These are phyloP conservation scores for Tilletiopsis washingtonensis DNA, from an alignment of 1,284 basidiomycete genomes.

Conservation along the genomic window DNA sequence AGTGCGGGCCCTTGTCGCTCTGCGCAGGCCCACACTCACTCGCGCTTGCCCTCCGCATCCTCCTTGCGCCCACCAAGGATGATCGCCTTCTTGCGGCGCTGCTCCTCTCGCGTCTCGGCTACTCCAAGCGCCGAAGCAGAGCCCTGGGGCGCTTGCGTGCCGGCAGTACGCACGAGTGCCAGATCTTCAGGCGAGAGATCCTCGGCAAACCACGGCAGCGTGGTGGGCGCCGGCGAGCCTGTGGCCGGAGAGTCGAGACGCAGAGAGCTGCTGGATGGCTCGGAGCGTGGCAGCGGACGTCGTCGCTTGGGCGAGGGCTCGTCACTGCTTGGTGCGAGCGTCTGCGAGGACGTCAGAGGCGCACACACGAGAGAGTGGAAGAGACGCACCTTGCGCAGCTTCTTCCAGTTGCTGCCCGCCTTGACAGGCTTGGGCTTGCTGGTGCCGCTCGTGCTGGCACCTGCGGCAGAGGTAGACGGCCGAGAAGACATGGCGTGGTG, in stretches of 20 bases:
- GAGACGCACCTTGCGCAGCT: constrained; percentile 26
- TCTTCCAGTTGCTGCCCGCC: constrained; percentile 41
- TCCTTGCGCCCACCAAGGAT: constrained; percentile 25
- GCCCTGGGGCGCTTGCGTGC: neutral
- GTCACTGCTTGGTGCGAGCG: constrained; percentile 1
- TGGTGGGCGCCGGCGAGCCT: constrained; percentile 8
- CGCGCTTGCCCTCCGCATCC: constrained; percentile 4
- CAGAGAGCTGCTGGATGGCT: neutral
- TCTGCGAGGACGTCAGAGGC: neutral
- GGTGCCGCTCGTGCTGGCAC: no score
- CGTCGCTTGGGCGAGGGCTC: constrained; percentile 8
- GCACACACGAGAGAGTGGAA: no score
- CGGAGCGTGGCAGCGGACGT: no score
- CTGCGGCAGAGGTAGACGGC: no score
- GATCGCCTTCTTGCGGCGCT: constrained; percentile 24
- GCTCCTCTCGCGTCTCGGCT: no score
- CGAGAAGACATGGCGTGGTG: no score
- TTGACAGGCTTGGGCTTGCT: constrained; percentile 8
- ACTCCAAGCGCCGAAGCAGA: neutral
- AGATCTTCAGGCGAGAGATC: constrained; percentile 38
- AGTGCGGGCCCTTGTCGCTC: neutral
- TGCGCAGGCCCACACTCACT: neutral
- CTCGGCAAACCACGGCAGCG: constrained; percentile 41
- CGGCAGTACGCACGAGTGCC: constrained; percentile 14
- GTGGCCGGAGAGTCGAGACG: neutral